These are phyloP conservation scores for Trapa incisa DNA, from an alignment of 345 rosid species.

Conservation along the genomic window DNA sequence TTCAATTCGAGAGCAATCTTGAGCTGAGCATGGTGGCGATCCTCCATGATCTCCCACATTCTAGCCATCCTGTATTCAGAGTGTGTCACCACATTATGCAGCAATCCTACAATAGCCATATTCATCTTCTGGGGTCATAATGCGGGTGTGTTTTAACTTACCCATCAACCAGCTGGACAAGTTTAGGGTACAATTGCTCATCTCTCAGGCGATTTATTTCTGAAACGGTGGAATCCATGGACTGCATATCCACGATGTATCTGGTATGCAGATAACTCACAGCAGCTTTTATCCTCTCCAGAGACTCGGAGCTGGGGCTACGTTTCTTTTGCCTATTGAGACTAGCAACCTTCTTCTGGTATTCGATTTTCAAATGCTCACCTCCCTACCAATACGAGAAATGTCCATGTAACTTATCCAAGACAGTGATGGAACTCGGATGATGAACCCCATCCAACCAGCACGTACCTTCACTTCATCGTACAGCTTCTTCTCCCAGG, in stretches of 20 bases:
- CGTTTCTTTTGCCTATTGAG: slow-evolving; percentile 69
- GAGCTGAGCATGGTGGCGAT: slow-evolving; percentile 49
- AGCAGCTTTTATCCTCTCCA: slow-evolving; percentile 78
- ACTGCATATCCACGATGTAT: slow-evolving; percentile 98
- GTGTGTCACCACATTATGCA: neutral
- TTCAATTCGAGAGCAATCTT: slow-evolving; percentile 27
- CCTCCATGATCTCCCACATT: slow-evolving; percentile 78
- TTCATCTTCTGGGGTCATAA: neutral
- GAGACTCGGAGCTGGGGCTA: slow-evolving; percentile 52
- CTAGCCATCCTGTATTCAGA: slow-evolving; percentile 57
- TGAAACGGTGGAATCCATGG: slow-evolving; percentile 90
- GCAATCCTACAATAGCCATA: too few relatives aligned
- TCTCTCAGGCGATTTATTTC: slow-evolving; percentile 92
- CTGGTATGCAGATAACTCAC: slow-evolving; percentile 91
- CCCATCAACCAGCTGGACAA: slow-evolving; percentile 73
- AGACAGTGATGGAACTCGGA: neutral
- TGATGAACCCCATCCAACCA: neutral
- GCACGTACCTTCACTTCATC: slow-evolving; percentile 86
- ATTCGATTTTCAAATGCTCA: slow-evolving; percentile 81
- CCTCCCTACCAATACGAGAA: slow-evolving; percentile 48
- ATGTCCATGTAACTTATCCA: neutral
- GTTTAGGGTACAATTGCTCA: slow-evolving; percentile 73
- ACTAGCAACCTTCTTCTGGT: slow-evolving; percentile 67
- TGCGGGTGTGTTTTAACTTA: slow-evolving; percentile 25
- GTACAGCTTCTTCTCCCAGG: slow-evolving; percentile 95